Evolutionary conservation across 2,329 filamentous ascomycete species (phyloP).

Genomic region (Colletotrichum magnum): DNA sequence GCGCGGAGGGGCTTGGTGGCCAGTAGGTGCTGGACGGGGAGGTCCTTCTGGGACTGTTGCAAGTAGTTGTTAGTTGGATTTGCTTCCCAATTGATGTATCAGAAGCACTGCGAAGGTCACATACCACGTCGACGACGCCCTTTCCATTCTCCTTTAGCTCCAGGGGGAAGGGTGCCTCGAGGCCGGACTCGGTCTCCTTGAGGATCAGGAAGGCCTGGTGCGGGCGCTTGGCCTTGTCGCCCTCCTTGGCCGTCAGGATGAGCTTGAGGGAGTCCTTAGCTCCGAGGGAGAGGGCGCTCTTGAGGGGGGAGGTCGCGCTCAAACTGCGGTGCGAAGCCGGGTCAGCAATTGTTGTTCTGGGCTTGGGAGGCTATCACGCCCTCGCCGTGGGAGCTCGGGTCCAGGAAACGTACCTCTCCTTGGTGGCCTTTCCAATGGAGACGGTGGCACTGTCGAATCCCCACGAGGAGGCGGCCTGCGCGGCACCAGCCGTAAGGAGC

Average conservation of each 20-base stretch:
- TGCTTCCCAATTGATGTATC: neutral
- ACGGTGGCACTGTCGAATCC: constrained; percentile 81
- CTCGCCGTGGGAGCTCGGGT: constrained; percentile 39
- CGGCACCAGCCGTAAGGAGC: constrained; percentile 65
- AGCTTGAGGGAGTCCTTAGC: constrained; percentile 84
- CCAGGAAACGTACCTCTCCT: constrained; percentile 73
- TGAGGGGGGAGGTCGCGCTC: constrained; percentile 70
- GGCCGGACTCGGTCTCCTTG: constrained; percentile 77
- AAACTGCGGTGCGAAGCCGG: constrained; percentile 62
- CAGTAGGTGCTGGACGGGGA: constrained; percentile 85
- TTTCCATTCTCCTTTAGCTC: constrained; percentile 90
- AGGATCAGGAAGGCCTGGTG: constrained; percentile 95
- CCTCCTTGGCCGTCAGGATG: constrained; percentile 84
- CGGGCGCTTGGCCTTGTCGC: constrained; percentile 83
- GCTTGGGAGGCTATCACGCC: constrained; percentile 40
- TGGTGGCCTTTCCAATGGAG: constrained; percentile 75
- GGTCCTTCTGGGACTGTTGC: constrained; percentile 85
- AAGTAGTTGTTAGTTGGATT: constrained; percentile 46
- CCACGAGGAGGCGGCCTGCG: constrained; percentile 74
- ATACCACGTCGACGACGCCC: constrained; percentile 85
- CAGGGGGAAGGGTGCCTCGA: constrained; percentile 91
- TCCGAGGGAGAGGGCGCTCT: constrained; percentile 75
- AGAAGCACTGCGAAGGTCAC: constrained; percentile 49
- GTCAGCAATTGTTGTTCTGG: constrained; percentile 24
- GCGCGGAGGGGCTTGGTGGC: constrained; percentile 79